A percentile compares a stretch with the other conserved stretches of the same genome.
These are phyloP conservation scores for Yamadazyma tumulicola DNA, from an alignment of 805 yeast genomes.

Conservation along the genomic window DNA sequence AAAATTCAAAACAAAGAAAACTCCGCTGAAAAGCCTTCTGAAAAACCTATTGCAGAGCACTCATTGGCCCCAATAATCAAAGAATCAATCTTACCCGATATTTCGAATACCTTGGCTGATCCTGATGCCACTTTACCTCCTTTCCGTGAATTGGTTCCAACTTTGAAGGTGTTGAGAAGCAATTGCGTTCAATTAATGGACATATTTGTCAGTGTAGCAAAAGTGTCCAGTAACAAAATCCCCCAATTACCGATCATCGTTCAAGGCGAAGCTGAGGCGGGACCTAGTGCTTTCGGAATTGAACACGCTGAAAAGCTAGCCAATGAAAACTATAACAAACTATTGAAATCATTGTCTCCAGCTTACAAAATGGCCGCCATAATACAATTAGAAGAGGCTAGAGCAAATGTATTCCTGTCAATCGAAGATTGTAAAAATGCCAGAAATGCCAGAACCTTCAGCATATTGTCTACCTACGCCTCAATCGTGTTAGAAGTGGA, in stretches of 20 bases:
- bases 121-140: constrained; percentile 45
- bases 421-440: constrained; percentile 64
- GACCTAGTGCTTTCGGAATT: constrained; percentile 86
- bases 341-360: constrained; percentile 60
- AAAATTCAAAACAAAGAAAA: too few species aligned
- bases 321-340: constrained; percentile 60
- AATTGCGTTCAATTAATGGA: constrained; percentile 81
- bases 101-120: constrained; percentile 37
- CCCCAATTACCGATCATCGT: constrained; percentile 88
- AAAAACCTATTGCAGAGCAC: constrained; percentile 13
- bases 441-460: constrained; percentile 45
- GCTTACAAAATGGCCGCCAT: constrained; percentile 67
- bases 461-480: constrained; percentile 73
- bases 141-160: constrained; percentile 83
- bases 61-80: too few species aligned
- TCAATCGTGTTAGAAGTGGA: constrained; percentile 63
- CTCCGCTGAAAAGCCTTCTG: too few species aligned
- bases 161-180: constrained; percentile 77
- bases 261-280: constrained; percentile 92
- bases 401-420: constrained; percentile 60
- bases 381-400: constrained; percentile 75
- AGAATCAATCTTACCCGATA: constrained; percentile 20
- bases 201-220: constrained; percentile 74
- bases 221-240: constrained; percentile 61
- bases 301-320: constrained; percentile 71